A percentile compares a stretch with the other conserved stretches of the same genome.
These are phyloP conservation scores for Kazachstania martiniae DNA, from an alignment of 805 yeast species.

Conservation along the genomic window DNA sequence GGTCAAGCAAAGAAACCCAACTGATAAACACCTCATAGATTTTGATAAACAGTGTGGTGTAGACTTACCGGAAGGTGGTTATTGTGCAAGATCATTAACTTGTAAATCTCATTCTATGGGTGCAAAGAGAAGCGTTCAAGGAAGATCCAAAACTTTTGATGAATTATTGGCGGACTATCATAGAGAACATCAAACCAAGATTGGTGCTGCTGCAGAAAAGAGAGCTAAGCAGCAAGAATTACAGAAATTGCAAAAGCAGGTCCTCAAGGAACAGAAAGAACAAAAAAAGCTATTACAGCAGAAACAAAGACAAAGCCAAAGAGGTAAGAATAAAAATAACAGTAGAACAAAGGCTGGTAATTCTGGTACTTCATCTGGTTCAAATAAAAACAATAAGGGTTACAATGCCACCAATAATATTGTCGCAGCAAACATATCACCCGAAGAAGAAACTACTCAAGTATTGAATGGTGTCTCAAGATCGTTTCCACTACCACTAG, in stretches of 20 bases:
- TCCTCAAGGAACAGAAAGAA: slow-evolving; percentile 21
- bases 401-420: not conserved
- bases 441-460: slow-evolving; percentile 87
- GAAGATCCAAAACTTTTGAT: slow-evolving; percentile 90
- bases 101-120: slow-evolving; percentile 99
- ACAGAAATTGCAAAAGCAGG: slow-evolving; percentile 21
- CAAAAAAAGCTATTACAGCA: slow-evolving; percentile 27
- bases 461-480: slow-evolving; percentile 82
- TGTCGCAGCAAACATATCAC: slow-evolving; percentile 52
- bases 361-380: slow-evolving; percentile 1
- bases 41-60: slow-evolving; percentile 96
- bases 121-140: slow-evolving; percentile 89
- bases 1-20: slow-evolving; percentile 47
- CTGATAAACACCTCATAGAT: slow-evolving; percentile 63
- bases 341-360: slow-evolving; percentile 5
- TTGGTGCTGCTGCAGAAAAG: slow-evolving; percentile 71
- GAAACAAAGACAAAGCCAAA: slow-evolving; percentile 23
- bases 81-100: slow-evolving; percentile 89
- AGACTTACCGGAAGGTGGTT: slow-evolving; percentile 84
- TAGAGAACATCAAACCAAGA: slow-evolving; percentile 81
- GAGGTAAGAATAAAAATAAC: slow-evolving; percentile 4
- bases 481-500: slow-evolving; percentile 76
- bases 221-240: slow-evolving; percentile 57
- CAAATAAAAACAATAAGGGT: slow-evolving; percentile 1
- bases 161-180: slow-evolving; percentile 80